phyloP scores from a whole-genome alignment of 768 basidiomycete species.

The Pulveroboletus ravenelii region DNA sequence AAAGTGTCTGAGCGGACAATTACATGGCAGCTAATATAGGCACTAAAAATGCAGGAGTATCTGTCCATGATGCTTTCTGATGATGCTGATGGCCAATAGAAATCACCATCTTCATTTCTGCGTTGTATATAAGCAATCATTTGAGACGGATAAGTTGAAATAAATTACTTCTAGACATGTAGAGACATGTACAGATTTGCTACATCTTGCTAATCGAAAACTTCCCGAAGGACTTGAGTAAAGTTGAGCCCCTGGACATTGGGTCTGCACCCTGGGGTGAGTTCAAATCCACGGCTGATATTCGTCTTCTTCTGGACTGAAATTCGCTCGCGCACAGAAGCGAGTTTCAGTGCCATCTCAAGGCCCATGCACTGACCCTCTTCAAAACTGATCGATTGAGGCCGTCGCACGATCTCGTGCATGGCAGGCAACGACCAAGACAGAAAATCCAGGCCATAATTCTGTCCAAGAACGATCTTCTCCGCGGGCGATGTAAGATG shows the following conservation, averaged over 20 bases:
- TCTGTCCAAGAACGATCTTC: conserved; percentile 31
- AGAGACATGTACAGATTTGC: too few relatives aligned
- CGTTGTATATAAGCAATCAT: too few relatives aligned
- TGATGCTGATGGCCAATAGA: too few relatives aligned
- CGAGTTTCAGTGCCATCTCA: conserved; percentile 11
- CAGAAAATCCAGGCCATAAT: conserved; percentile 18
- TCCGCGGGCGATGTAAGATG: conserved; percentile 22
- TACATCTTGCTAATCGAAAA: background rate
- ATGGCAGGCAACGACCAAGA: conserved; percentile 37
- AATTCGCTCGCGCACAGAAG: conserved; percentile 9
- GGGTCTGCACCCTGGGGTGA: background rate
- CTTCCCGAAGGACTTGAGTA: background rate
- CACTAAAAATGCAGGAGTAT: too few relatives aligned
- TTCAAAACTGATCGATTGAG: conserved; percentile 8
- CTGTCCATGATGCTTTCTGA: too few relatives aligned
- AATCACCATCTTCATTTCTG: too few relatives aligned
- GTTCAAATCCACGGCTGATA: background rate
- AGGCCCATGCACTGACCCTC: conserved; percentile 30
- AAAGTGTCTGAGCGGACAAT: background rate
- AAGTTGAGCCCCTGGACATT: background rate
- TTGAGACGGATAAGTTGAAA: too few relatives aligned
- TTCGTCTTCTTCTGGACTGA: background rate
- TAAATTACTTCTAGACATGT: too few relatives aligned
- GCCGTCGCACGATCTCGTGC: conserved; percentile 24
- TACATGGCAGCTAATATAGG: too few relatives aligned